Percentiles rank a stretch among this genome's conserved stretches.
Evolutionary conservation across 768 basidiomycete genomes (phyloP).

Genomic region (Boletus tylopilopsis): DNA sequence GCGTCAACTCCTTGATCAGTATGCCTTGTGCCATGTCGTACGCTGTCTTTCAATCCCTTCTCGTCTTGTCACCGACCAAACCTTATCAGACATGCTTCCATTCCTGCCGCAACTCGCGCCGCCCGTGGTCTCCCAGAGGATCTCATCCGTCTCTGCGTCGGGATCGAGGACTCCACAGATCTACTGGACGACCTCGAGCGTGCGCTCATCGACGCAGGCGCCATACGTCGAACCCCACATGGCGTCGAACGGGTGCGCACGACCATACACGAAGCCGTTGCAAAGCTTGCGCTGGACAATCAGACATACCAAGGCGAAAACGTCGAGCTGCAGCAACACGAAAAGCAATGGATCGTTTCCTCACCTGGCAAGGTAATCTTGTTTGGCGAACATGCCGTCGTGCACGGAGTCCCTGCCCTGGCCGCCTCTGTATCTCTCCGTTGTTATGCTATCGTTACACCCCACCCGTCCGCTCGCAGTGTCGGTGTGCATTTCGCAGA

Average conservation of each 20-base stretch:
- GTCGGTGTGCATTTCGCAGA: conserved; percentile 66
- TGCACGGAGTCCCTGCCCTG: conserved; percentile 95
- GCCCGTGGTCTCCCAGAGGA: conserved; percentile 97
- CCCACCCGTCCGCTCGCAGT: conserved; percentile 54
- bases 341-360: conserved; percentile 80
- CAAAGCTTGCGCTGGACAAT: conserved; percentile 51
- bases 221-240: conserved; percentile 57
- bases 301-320: conserved; percentile 7
- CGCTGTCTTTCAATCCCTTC: conserved; percentile 37
- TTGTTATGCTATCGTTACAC: conserved; percentile 83
- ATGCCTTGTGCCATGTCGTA: conserved; percentile 99
- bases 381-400: conserved; percentile 98
- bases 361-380: conserved; percentile 98
- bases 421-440: conserved; percentile 95
- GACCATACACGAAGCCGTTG: conserved; percentile 62
- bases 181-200: conserved; percentile 93
- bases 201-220: conserved; percentile 88
- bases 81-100: conserved; percentile 79
- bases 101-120: conserved; percentile 93
- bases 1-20: conserved; percentile 95
- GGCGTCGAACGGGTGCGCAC: conserved; percentile 39
- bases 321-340: conserved; percentile 14
- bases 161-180: conserved; percentile 93
- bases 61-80: background rate
- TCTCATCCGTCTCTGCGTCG: conserved; percentile 95